Conservation (phyloP, 2,329 filamentous ascomycete species). For the Fusarium verticillioides region DNA sequence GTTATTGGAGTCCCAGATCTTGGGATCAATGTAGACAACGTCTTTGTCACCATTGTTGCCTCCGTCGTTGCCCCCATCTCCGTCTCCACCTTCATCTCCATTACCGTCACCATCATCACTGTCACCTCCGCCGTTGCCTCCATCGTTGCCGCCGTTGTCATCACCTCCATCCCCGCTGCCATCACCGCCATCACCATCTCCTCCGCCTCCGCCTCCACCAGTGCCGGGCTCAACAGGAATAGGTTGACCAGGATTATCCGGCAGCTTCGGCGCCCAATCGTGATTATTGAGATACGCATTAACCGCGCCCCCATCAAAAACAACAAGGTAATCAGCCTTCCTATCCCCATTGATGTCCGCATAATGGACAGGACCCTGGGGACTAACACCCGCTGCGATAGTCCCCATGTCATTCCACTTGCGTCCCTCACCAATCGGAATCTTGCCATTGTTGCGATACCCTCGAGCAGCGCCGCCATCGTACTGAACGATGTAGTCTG, state of each 20-base stretch:
- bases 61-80: neutral
- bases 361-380: conserved; percentile 20
- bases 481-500: conserved; percentile 21
- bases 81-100: neutral
- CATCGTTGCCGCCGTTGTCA: neutral
- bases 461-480: conserved; percentile 14
- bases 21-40: conserved; percentile 14
- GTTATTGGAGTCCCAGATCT: conserved; percentile 3
- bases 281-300: conserved; percentile 27
- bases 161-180: neutral
- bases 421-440: neutral
- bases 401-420: conserved; percentile 28
- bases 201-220: neutral
- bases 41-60: neutral
- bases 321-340: conserved; percentile 29
- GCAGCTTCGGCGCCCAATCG: conserved; percentile 1
- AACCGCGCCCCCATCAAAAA: conserved; percentile 3
- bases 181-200: too few relatives aligned
- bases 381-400: conserved; percentile 5
- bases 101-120: neutral
- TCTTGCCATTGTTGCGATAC: conserved; percentile 14
- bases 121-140: neutral
- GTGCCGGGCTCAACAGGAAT: neutral
- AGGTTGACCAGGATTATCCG: neutral
- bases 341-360: conserved; percentile 35